Percentiles rank a stretch among this genome's conserved stretches.
Conservation (phyloP, 495 filamentous ascomycete genomes). For the Talaromyces liani region DNA sequence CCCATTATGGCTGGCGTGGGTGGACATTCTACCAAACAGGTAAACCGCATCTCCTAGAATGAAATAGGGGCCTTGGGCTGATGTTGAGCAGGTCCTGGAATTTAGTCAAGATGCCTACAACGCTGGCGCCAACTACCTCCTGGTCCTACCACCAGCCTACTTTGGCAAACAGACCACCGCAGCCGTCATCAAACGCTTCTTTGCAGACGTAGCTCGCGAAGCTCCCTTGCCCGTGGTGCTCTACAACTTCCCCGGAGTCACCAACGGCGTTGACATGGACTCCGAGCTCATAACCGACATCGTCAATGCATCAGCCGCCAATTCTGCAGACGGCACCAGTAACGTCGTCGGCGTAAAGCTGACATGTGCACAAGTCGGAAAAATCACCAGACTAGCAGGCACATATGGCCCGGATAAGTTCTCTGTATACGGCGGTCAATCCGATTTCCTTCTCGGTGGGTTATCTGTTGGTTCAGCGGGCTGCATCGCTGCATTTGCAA, state of each 20-base stretch:
- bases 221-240: conserved; percentile 52
- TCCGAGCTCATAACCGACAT: conserved; percentile 52
- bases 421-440: conserved; percentile 60
- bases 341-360: conserved; percentile 62
- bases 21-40: conserved; percentile 57
- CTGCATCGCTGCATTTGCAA: conserved; percentile 60
- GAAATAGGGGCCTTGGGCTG: neutral
- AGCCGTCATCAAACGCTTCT: conserved; percentile 54
- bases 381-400: conserved; percentile 51
- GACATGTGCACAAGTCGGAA: conserved; percentile 63
- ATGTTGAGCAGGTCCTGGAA: conserved; percentile 33
- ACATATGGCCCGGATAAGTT: conserved; percentile 49
- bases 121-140: conserved; percentile 52
- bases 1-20: conserved; percentile 58
- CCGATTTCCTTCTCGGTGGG: conserved; percentile 57
- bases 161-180: conserved; percentile 54
- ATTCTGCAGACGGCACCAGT: conserved; percentile 35
- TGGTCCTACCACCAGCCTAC: conserved; percentile 58
- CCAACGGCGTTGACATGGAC: conserved; percentile 63
- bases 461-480: conserved; percentile 49
- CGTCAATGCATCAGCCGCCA: conserved; percentile 29
- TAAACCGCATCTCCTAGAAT: neutral
- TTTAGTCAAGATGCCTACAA: conserved; percentile 47
- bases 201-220: conserved; percentile 45
- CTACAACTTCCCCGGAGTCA: conserved; percentile 68